phyloP scores from a whole-genome alignment of 2,329 filamentous ascomycete species.

The Fusarium siculi region DNA sequence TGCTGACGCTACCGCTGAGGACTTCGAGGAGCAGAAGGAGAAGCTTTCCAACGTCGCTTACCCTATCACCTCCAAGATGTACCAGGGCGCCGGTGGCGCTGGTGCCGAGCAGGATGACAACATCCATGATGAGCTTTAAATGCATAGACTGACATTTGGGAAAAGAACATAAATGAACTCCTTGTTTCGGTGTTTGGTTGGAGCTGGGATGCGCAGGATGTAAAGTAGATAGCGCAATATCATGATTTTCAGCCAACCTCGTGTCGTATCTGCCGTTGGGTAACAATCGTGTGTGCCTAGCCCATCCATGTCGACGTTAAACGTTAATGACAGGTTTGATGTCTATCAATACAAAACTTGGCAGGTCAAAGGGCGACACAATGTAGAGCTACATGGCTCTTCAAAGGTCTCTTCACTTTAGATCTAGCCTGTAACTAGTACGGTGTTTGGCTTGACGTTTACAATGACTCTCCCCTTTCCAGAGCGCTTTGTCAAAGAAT shows the following conservation, averaged over 20 bases:
- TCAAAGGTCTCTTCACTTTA: background rate
- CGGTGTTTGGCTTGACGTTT: background rate
- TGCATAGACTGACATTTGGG: constrained; percentile 47
- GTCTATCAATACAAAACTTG: background rate
- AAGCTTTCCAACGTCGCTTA: constrained; percentile 97
- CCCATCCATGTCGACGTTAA: background rate
- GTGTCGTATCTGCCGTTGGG: background rate
- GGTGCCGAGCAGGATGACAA: constrained; percentile 73
- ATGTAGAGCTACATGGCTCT: background rate
- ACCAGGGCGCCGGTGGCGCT: constrained; percentile 68
- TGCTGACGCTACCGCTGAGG: constrained; percentile 84
- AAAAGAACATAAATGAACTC: constrained; percentile 45
- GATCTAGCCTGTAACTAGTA: background rate
- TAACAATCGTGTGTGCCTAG: background rate
- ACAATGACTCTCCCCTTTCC: background rate
- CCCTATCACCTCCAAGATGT: constrained; percentile 99
- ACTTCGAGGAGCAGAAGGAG: constrained; percentile 99
- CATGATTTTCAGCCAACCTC: constrained; percentile 32
- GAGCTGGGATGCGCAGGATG: constrained; percentile 42
- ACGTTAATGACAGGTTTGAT: background rate
- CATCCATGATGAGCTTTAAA: constrained; percentile 84
- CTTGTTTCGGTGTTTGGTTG: constrained; percentile 46
- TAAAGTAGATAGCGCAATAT: constrained; percentile 49
- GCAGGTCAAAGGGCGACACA: background rate
- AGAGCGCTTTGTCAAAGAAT: background rate